Base-by-base conservation (phyloP, 2,329 filamentous ascomycete genomes). In the Zymoseptoria brevis region DNA sequence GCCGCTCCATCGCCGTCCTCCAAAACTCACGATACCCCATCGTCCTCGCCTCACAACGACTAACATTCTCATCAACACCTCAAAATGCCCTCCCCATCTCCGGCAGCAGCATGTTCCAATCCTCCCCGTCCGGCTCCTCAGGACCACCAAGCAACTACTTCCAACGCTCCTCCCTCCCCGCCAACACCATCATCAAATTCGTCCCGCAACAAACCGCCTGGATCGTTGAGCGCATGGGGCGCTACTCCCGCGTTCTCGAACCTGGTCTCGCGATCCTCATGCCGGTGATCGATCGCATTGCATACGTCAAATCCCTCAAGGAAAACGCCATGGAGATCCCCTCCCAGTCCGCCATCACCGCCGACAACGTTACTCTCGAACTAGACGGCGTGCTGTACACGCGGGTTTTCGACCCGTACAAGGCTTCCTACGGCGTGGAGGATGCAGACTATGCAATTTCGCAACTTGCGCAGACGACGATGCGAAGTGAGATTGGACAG, bases 221-320 rank as follows among this genome's bases (percentile, higher is more conserved):
- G 94, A 93, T 99, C 60, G 94, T 99, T 59, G 94, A 99, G 83
- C 92, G 94, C 72, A 99, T 99, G 94, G 94, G 94, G 70, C 94
- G 92, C 76, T 99, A 96, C 79, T 88, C 90, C 77, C 84, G 92
- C 61, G 96, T 99, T 70, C 80, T 99, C 55, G 85, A 96, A 69
- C 94, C 94, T 3, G 94, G 94, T 59, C 80, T 99, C 62, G 92
- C 94, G 21, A 82, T 99, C 63, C 78, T 99, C 67, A 81, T 94
- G 57, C 94, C 94, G 1, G 88, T 97, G 66, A 79, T 99, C 74
- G 94, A 99, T 76, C 88, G 91, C 62, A 97, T 99, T 74, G 89
- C 94, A 68, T 99, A 99, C 74, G 94, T 99, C 67, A 96, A 96
- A 81, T 96, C 89, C 66, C 80, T 99, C 75, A 99, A 99, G 81